Conservation (phyloP, 106 monocot genomes). For the Triglochin maritima region DNA sequence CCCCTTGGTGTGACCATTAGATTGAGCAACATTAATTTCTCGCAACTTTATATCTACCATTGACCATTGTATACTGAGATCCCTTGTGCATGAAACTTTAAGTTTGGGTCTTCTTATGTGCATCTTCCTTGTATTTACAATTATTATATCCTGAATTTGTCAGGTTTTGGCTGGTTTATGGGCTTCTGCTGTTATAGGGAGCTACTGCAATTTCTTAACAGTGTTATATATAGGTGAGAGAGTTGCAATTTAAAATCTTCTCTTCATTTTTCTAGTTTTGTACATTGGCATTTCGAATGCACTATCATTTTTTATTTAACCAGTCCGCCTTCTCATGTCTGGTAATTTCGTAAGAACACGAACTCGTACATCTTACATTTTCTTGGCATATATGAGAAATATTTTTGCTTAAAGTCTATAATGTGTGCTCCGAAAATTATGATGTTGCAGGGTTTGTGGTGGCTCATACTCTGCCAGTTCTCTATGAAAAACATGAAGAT, state of each 20-base stretch:
- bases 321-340: neutral
- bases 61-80: too few species aligned
- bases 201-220: constrained; percentile 91
- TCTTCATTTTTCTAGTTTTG: neutral
- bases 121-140: too few species aligned
- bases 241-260: neutral
- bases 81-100: too few species aligned
- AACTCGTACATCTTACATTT: neutral
- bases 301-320: neutral
- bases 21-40: too few species aligned
- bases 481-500: constrained; percentile 85
- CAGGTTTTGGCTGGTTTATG: constrained; percentile 66
- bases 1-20: too few species aligned
- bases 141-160: neutral
- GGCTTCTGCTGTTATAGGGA: constrained; percentile 78
- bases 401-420: neutral
- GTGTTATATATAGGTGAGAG: constrained; percentile 68
- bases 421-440: neutral
- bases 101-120: too few species aligned
- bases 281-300: neutral
- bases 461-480: constrained; percentile 68
- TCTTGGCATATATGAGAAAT: neutral
- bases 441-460: constrained; percentile 48
- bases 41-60: too few species aligned
- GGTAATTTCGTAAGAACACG: too few species aligned